These are phyloP conservation scores for Paramecium primaurelia DNA, from an alignment of 73 alveolate genomes.

Conservation along the genomic window DNA sequence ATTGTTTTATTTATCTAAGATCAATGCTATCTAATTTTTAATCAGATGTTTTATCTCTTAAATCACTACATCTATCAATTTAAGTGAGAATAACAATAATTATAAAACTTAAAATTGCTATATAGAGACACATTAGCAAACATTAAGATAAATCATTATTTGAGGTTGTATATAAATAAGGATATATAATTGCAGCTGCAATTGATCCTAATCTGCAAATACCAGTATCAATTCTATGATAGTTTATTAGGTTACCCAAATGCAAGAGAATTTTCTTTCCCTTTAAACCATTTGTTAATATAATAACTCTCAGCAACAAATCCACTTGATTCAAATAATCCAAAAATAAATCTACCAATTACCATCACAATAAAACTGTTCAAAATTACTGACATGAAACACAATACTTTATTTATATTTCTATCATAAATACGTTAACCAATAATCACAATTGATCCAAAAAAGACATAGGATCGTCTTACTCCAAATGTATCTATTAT, in stretches of 20 bases:
- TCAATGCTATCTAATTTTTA: slow-evolving; percentile 70
- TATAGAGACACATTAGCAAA: slow-evolving; percentile 63
- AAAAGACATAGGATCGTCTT: not conserved
- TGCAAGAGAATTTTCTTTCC: slow-evolving; percentile 93
- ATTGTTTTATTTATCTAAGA: slow-evolving; percentile 74
- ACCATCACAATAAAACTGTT: not conserved
- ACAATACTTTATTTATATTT: not conserved
- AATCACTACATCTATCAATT: slow-evolving; percentile 65
- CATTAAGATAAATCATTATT: slow-evolving; percentile 64
- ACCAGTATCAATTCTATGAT: slow-evolving; percentile 65
- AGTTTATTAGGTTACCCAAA: slow-evolving; percentile 63
- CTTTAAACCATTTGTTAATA: slow-evolving; percentile 93
- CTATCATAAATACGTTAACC: slow-evolving; percentile 1
- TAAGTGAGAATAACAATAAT: slow-evolving; percentile 52
- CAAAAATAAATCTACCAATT: slow-evolving; percentile 92
- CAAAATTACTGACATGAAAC: not conserved
- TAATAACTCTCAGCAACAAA: slow-evolving; percentile 81
- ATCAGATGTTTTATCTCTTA: slow-evolving; percentile 16
- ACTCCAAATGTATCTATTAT: slow-evolving; percentile 71
- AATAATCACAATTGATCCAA: not conserved
- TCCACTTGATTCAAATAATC: slow-evolving; percentile 85
- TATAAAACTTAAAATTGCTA: slow-evolving; percentile 59
- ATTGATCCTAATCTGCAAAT: slow-evolving; percentile 81
- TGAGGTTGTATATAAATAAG: not conserved
- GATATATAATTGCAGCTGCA: slow-evolving; percentile 28